Evolutionary conservation across 1,284 basidiomycete genomes (phyloP), one percentile per base, ranked within the genome.

Genomic region (Sporisorium reilianum): DNA sequence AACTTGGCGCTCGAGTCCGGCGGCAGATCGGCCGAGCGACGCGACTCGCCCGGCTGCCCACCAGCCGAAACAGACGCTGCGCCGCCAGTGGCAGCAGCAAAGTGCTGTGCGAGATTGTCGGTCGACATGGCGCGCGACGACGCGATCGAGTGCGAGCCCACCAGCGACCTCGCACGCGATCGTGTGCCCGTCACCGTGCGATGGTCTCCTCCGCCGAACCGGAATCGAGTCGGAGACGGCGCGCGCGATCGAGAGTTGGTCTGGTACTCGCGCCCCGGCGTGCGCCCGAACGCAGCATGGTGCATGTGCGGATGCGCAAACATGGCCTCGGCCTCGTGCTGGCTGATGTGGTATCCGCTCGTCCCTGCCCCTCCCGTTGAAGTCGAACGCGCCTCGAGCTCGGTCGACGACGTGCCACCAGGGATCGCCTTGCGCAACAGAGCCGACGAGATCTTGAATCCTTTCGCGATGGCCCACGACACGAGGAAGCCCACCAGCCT

Each of bases 191-290:
- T 79, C 32, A 76, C 76, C 0, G 64, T 66, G 0, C 62, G 56
- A 41, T 55, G 38, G 22, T 42, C 62, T 12, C 20, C 34, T 22
- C 23, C 40, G 25, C 46, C 63, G 30, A 78, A 79, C 10, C 79
- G 71, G 32, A 74, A 74, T 1, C 80, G 69, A 32, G 48, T 79
- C 12, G 80, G 80, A 14, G 69, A 74, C 4, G 80, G 69, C 0
- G 80, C 80, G 5, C 80, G 65, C 5, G 79, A 80, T 3, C 80
- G 59, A 20, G 79, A 79, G 61, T 80, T 80, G 44, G 80, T 80
- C 30, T 80, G 66, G 18, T 65, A 76, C 40, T 76, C 68, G 6
- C 67, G 55, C 12, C 55, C 58, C 9, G 55, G 49, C 18, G 53
- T 28, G 3, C 69, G 55, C 5, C 53, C 49, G 2, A 46, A 45